A percentile compares a stretch with the other conserved stretches of the same genome.
These are phyloP conservation scores for Beta vulgaris DNA, from an alignment of 148 eudicot genomes.

Conservation along the genomic window DNA sequence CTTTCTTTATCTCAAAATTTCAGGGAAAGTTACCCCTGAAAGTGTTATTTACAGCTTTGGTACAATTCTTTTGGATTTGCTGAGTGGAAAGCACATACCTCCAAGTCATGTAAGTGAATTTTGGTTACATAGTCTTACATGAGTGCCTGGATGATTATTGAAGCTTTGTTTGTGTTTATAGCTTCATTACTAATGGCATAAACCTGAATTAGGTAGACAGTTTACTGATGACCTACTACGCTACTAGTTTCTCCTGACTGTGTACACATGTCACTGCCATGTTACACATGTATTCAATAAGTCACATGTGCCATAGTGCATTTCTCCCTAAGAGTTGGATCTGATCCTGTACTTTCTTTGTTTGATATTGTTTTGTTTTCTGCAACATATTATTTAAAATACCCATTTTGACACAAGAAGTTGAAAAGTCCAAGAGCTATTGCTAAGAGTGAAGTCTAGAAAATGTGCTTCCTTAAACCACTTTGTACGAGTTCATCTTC, in stretches of 20 bases:
- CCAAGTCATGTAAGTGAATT: conserved; percentile 77
- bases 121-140: background rate
- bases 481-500: background rate
- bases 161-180: background rate
- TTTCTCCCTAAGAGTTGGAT: background rate
- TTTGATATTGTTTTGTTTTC: background rate
- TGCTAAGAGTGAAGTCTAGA: background rate
- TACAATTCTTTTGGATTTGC: conserved; percentile 74
- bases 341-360: background rate
- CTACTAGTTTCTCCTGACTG: background rate
- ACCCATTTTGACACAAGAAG: background rate
- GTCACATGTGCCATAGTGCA: background rate
- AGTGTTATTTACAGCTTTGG: conserved; percentile 90
- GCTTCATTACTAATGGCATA: background rate
- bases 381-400: background rate
- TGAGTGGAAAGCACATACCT: conserved; percentile 93
- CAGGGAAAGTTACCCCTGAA: conserved; percentile 86
- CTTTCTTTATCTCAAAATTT: conserved; percentile 25
- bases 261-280: background rate
- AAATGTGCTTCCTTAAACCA: background rate
- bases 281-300: background rate
- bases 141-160: background rate
- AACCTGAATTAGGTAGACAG: background rate
- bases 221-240: background rate
- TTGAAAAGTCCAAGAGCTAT: background rate